A percentile compares a stretch with the other conserved stretches of the same genome.
Evolutionary conservation across 441 rosid species (phyloP).

Genomic region (Pelargonium fulgidum): DNA sequence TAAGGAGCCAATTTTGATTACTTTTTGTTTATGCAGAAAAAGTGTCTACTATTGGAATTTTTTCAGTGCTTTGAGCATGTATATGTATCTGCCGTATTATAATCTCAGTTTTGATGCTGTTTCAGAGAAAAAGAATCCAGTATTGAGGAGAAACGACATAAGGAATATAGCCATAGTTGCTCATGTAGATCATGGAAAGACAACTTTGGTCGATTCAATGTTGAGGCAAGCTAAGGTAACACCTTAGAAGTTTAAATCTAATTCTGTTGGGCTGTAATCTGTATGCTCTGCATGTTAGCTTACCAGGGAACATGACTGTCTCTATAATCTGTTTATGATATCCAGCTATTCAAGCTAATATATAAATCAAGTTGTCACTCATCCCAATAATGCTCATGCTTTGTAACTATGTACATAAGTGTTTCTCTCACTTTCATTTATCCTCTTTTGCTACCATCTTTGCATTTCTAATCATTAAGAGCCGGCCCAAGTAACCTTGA

Average conservation of each 20-base stretch:
- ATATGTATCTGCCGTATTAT: not conserved
- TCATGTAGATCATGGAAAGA: slow-evolving; percentile 97
- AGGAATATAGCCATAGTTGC: slow-evolving; percentile 96
- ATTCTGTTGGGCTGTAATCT: not conserved
- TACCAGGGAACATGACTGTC: not conserved
- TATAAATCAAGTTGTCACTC: not conserved
- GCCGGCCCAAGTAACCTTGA: not conserved
- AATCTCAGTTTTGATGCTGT: slow-evolving; percentile 10
- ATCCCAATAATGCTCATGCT: not conserved
- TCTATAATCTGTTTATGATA: not conserved
- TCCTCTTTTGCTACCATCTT: not conserved
- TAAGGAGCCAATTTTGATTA: no score
- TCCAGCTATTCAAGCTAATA: not conserved
- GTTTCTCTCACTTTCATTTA: not conserved
- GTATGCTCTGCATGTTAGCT: not conserved
- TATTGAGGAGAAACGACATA: slow-evolving; percentile 66
- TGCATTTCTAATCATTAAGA: not conserved
- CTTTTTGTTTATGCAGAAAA: no score
- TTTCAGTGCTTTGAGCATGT: not conserved
- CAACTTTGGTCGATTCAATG: slow-evolving; percentile 95
- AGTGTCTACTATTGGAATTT: not conserved
- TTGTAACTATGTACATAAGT: not conserved
- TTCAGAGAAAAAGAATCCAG: slow-evolving; percentile 56
- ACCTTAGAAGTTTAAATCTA: not conserved
- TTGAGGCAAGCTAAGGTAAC: slow-evolving; percentile 84